Percentiles rank a stretch among this genome's conserved stretches.
Evolutionary conservation across 768 basidiomycete genomes (phyloP).

Genomic region (Hemileccinum impolitum): DNA sequence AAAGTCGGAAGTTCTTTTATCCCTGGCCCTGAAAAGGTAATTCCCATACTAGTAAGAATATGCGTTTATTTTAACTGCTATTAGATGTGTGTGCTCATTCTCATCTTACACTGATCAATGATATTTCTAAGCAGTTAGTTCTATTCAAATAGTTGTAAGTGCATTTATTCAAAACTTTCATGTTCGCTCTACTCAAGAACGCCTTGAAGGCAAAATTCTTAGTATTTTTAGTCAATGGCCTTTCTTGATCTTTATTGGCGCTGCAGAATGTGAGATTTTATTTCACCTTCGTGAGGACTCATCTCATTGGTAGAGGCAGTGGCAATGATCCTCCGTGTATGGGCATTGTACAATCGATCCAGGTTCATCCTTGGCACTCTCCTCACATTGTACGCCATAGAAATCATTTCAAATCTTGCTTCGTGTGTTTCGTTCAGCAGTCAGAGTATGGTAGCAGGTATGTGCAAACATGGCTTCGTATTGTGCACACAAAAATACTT

Average conservation of each 20-base stretch:
- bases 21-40: background rate
- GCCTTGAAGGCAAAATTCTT: background rate
- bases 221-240: background rate
- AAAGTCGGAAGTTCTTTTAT: background rate
- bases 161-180: background rate
- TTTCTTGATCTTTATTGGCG: background rate
- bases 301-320: background rate
- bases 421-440: background rate
- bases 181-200: background rate
- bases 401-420: no score
- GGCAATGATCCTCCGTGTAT: no score
- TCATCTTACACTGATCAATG: background rate
- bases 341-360: no score
- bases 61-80: background rate
- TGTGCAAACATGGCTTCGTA: background rate
- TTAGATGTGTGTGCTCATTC: background rate
- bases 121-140: background rate
- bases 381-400: no score
- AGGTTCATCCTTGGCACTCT: no score
- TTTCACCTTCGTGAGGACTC: no score
- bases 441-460: background rate
- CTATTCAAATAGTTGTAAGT: background rate
- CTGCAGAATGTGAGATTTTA: background rate
- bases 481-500: background rate
- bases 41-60: background rate